phyloP scores from a whole-genome alignment of 106 monocot genomes.

The Dendrobium huoshanense region DNA sequence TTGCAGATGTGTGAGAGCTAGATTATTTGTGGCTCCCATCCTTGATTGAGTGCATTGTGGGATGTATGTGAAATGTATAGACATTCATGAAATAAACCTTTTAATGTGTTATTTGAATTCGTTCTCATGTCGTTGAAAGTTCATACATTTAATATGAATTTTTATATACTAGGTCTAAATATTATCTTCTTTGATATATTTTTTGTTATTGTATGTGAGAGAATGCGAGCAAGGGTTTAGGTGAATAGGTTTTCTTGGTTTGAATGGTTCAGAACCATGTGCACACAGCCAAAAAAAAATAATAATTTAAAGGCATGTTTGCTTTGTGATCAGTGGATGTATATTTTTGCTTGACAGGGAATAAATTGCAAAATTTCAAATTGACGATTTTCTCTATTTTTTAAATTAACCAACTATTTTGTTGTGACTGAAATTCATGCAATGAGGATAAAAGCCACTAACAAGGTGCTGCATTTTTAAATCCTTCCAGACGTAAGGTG shows the following conservation, averaged over 20 bases:
- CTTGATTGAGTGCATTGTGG: background rate
- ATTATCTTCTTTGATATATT: background rate
- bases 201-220: background rate
- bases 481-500: conserved; percentile 58
- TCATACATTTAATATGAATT: background rate
- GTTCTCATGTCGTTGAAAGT: background rate
- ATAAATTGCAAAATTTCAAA: conserved; percentile 1
- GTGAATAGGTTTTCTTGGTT: background rate
- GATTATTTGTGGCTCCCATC: background rate
- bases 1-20: background rate
- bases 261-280: background rate
- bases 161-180: background rate
- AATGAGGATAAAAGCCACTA: background rate
- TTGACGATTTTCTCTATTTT: background rate
- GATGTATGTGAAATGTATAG: too few relatives aligned
- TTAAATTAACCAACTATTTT: background rate
- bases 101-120: background rate
- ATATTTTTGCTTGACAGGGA: background rate
- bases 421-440: background rate
- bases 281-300: background rate
- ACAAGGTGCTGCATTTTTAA: background rate
- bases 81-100: background rate
- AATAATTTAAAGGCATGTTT: background rate
- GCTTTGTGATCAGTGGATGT: background rate
- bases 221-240: background rate